Evolutionary conservation across 2,329 filamentous ascomycete genomes (phyloP).

Genomic region (Myrmaecium sp.): DNA sequence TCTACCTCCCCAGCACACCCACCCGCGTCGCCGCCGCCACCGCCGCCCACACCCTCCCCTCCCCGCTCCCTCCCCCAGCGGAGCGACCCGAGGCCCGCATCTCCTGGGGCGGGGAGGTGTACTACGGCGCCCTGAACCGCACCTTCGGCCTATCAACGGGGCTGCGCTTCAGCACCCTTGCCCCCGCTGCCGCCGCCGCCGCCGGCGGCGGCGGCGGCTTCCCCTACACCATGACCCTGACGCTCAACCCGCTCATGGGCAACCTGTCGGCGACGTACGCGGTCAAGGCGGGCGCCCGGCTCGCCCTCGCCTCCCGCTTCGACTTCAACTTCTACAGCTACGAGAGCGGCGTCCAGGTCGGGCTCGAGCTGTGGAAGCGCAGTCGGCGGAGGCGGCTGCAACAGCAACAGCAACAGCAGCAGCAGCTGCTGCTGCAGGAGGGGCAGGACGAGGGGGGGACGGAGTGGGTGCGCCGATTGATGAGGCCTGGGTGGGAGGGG

Average conservation of each 20-base stretch:
- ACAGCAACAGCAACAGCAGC: too few relatives aligned
- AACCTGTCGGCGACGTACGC: conserved; percentile 85
- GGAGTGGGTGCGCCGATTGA: conserved; percentile 3
- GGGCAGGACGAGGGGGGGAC: conserved; percentile 2
- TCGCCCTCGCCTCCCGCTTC: conserved; percentile 77
- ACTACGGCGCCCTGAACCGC: conserved; percentile 91
- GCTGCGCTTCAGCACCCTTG: conserved; percentile 74
- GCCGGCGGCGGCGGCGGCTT: too few relatives aligned
- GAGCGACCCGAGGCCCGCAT: conserved; percentile 62
- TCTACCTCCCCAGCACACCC: too few relatives aligned
- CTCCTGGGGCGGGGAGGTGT: conserved; percentile 80
- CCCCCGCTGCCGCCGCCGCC: conserved; percentile 52
- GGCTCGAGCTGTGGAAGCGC: conserved; percentile 81
- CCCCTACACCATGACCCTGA: conserved; percentile 84
- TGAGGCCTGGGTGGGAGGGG: conserved; percentile 3
- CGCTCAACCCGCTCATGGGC: conserved; percentile 85
- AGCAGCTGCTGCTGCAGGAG: too few relatives aligned
- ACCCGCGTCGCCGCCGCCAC: conserved; percentile 9
- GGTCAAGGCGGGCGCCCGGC: conserved; percentile 65
- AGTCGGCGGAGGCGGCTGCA: too few relatives aligned
- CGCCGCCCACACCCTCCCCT: conserved; percentile 9
- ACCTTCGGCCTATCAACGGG: conserved; percentile 82
- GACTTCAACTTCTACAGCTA: conserved; percentile 98
- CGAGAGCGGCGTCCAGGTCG: conserved; percentile 83
- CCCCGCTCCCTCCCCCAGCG: too few relatives aligned